Percentiles rank a stretch among this genome's conserved stretches.
Evolutionary conservation across 495 filamentous ascomycete genomes (phyloP).

Genomic region (Aspergillus incahuasiensis): DNA sequence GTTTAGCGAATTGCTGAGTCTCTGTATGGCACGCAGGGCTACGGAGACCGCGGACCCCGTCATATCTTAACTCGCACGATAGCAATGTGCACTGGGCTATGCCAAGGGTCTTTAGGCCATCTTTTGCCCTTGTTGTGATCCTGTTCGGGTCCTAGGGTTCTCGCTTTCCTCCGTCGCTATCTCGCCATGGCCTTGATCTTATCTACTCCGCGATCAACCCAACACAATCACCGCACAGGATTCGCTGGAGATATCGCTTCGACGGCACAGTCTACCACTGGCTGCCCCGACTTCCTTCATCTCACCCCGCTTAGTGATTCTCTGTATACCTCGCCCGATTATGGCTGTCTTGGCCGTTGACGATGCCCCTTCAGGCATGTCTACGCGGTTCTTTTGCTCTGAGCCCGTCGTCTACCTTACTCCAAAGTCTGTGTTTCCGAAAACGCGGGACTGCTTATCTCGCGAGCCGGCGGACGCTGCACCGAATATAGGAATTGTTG

Average conservation of each 20-base stretch:
- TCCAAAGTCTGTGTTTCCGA: background rate
- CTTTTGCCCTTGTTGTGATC: too few species aligned
- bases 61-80: too few species aligned
- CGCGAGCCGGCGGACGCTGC: background rate
- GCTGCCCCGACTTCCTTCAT: background rate
- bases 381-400: background rate
- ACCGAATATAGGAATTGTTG: background rate
- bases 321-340: background rate
- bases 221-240: background rate
- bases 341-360: background rate
- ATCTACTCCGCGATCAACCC: constrained; percentile 11
- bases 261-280: background rate
- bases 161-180: background rate
- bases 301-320: background rate
- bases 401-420: background rate
- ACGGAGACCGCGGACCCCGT: too few species aligned
- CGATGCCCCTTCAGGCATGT: constrained; percentile 12
- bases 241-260: constrained; percentile 13
- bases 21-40: too few species aligned
- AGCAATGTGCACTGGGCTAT: too few species aligned
- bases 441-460: background rate
- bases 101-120: too few species aligned
- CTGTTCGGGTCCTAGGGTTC: too few species aligned
- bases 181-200: background rate
- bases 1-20: too few species aligned